Evolutionary conservation across 2,329 filamentous ascomycete species (phyloP), one percentile per base, ranked within the genome.

Genomic region (Botryotinia calthae): DNA sequence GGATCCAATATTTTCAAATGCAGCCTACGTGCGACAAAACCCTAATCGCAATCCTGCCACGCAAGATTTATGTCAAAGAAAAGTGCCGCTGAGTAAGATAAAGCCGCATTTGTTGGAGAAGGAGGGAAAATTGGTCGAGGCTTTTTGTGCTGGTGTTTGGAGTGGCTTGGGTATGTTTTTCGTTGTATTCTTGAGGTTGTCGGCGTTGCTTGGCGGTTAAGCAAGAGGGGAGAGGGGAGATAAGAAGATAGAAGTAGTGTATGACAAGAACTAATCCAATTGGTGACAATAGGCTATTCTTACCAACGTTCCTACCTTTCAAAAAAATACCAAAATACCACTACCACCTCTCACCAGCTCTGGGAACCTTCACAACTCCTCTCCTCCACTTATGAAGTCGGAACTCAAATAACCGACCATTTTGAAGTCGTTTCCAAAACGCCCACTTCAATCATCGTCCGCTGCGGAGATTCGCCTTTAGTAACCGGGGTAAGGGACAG

Each of bases 371-470:
- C 85, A 18, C 84, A 90, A 69, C 85, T 93, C 2, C 80, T 84
- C 9, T 77, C 81, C n/a, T 88, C 84, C 73, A 84, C 76, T 16
- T 93, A 93, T 79, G 86, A 89, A 31, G 84, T 86, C 56, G 90
- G 90, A 48, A 91, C 90, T 1, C 79, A 84, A 58, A 87, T 93
- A 73, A 91, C 88, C 4, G 90, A 93, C 79, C 91, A 93, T 81
- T 93, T 93, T 78, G 89, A 93, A 80, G 90, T 93, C 0, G 83
- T 93, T 1, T 87, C 89, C 70, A 90, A 90, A 82, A 89, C 87
- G 0, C 83, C 86, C 0, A 85, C 84, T 10, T 83, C 85, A 18
- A 90, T 93, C 73, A 85, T 89, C 0, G 85, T 93, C 34, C 87
- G 91, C 34, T 91, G 88, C 76, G 91, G 91, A 25, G 91, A 90